Evolutionary conservation across 2,329 filamentous ascomycete genomes (phyloP).

Genomic region (Pseudogymnoascus sp.): DNA sequence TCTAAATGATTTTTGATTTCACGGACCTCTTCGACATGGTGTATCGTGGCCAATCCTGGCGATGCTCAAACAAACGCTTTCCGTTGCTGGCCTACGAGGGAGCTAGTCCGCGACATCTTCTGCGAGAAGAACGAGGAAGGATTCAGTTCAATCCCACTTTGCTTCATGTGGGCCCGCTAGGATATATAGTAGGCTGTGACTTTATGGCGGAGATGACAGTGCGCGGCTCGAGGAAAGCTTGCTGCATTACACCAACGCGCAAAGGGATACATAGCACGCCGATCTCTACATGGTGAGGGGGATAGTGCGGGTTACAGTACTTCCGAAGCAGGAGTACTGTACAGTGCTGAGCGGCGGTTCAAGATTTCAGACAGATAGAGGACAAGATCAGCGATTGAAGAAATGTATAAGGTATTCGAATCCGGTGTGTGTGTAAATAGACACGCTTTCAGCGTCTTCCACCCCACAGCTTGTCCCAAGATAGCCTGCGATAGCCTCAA

Average conservation of each 20-base stretch:
- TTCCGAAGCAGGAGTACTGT: not conserved
- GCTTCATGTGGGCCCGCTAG: not conserved
- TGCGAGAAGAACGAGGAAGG: not conserved
- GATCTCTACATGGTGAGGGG: not conserved
- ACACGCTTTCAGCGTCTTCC: not conserved
- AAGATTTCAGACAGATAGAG: not conserved
- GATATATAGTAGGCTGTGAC: not conserved
- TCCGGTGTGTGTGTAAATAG: not conserved
- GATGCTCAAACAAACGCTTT: not conserved
- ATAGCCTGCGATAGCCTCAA: not conserved
- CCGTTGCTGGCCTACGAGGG: not conserved
- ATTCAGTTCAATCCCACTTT: not conserved
- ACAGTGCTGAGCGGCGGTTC: not conserved
- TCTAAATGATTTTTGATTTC: not conserved
- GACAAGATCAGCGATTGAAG: not conserved
- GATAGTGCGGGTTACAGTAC: not conserved
- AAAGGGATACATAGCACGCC: not conserved
- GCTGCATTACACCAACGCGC: not conserved
- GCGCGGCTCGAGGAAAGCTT: not conserved
- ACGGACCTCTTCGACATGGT: not conserved
- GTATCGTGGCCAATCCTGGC: not conserved
- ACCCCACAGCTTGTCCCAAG: not conserved
- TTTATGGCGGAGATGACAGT: not conserved
- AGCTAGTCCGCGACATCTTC: not conserved
- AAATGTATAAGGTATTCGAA: not conserved